Conservation (phyloP, 345 rosid species). For the Raphanus sativus region DNA sequence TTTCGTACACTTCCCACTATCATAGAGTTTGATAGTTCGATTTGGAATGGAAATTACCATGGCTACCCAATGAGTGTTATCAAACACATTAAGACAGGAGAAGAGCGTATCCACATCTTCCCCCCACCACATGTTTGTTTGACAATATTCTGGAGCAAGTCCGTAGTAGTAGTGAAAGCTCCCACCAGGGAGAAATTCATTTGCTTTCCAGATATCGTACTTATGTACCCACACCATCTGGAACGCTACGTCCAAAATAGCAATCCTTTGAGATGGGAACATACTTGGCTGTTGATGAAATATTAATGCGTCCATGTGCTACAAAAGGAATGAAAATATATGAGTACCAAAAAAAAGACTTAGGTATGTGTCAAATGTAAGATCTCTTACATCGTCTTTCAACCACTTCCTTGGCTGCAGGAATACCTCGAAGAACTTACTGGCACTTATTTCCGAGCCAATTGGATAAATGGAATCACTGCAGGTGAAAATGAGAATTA, state of each 20-base stretch:
- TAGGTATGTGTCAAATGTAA: background rate
- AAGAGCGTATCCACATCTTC: background rate
- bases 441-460: background rate
- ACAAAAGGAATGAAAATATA: background rate
- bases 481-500: background rate
- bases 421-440: background rate
- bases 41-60: background rate
- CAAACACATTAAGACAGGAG: background rate
- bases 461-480: background rate
- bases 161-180: background rate
- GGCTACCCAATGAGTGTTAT: background rate
- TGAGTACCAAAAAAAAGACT: background rate
- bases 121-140: background rate
- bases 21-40: background rate
- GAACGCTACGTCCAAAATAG: background rate
- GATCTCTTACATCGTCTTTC: background rate
- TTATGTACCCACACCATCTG: background rate
- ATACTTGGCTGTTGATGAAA: too few species aligned
- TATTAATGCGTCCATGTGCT: background rate
- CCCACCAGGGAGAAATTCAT: background rate
- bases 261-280: background rate
- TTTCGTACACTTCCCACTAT: background rate
- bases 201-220: background rate
- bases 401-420: background rate
- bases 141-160: background rate